These are phyloP conservation scores for Puccinia horiana DNA, from an alignment of 1,284 basidiomycete genomes.

Conservation along the genomic window DNA sequence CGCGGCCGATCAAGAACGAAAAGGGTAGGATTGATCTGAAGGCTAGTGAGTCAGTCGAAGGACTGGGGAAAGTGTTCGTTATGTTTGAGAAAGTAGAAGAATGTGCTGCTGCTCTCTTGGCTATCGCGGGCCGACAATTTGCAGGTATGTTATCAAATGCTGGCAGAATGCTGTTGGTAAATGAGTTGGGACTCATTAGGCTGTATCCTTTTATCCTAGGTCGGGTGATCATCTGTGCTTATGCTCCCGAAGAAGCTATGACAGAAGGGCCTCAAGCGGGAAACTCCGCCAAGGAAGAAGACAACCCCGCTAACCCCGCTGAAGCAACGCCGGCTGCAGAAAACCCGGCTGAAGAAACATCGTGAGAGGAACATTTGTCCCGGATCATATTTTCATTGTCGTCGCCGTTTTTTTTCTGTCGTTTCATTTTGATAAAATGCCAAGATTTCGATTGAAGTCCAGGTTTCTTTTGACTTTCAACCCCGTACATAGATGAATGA, in stretches of 20 bases:
- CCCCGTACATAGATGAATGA: not conserved
- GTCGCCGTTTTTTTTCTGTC: not conserved
- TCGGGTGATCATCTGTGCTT: constrained; percentile 57
- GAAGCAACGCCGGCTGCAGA: not conserved
- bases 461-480: not conserved
- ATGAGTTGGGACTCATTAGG: not conserved
- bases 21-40: constrained; percentile 55
- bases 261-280: constrained; percentile 50
- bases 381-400: not conserved
- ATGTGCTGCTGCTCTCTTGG: constrained; percentile 55
- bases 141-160: constrained; percentile 45
- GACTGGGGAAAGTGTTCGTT: constrained; percentile 57
- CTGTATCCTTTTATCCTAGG: constrained; percentile 47
- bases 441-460: not conserved
- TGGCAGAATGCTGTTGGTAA: not conserved
- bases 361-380: not conserved
- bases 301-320: not conserved
- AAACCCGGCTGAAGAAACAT: not conserved
- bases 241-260: constrained; percentile 54
- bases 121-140: constrained; percentile 56
- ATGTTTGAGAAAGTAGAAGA: constrained; percentile 56
- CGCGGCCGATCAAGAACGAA: constrained; percentile 67
- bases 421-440: not conserved
- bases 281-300: constrained; percentile 17
- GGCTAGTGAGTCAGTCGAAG: constrained; percentile 55